Conservation (phyloP, 2,329 filamentous ascomycete species). For the Juglanconis oblonga region DNA sequence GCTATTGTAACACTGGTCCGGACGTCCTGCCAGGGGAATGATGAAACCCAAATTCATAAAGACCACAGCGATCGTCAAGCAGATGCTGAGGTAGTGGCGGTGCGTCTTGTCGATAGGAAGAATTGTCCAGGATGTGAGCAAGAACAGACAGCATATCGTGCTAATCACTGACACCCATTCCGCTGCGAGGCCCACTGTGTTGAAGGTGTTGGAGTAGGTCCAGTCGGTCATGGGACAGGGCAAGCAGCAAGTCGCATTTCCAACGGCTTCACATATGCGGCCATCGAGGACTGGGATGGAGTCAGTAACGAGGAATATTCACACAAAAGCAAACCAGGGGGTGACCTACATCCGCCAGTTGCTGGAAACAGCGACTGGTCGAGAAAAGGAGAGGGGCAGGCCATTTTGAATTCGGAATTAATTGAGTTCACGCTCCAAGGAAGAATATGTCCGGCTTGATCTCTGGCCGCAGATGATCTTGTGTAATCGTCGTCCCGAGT, state of each 20-base stretch:
- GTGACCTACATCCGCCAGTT: conserved; percentile 18
- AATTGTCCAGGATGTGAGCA: conserved; percentile 75
- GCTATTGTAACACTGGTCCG: conserved; percentile 78
- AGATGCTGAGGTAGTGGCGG: conserved; percentile 90
- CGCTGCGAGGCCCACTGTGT: conserved; percentile 59
- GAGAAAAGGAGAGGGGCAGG: conserved; percentile 18
- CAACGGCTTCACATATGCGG: conserved; percentile 48
- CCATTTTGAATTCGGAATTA: conserved; percentile 6
- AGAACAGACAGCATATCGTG: conserved; percentile 67
- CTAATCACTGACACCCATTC: conserved; percentile 81
- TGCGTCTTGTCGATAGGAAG: conserved; percentile 86
- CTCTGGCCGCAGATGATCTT: neutral
- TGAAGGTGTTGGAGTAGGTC: conserved; percentile 61
- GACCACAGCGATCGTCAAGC: conserved; percentile 70
- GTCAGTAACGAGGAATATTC: conserved; percentile 26
- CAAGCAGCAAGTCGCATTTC: conserved; percentile 70
- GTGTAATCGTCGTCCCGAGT: neutral
- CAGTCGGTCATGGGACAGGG: conserved; percentile 87
- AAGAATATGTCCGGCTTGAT: neutral
- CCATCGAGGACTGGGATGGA: conserved; percentile 51
- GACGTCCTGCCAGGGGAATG: conserved; percentile 75
- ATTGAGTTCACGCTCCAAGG: neutral
- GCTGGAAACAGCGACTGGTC: conserved; percentile 12
- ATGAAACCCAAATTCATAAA: conserved; percentile 89
- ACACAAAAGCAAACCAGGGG: neutral